Conservation (phyloP, 345 rosid genomes). For the Syzygium jambos region DNA sequence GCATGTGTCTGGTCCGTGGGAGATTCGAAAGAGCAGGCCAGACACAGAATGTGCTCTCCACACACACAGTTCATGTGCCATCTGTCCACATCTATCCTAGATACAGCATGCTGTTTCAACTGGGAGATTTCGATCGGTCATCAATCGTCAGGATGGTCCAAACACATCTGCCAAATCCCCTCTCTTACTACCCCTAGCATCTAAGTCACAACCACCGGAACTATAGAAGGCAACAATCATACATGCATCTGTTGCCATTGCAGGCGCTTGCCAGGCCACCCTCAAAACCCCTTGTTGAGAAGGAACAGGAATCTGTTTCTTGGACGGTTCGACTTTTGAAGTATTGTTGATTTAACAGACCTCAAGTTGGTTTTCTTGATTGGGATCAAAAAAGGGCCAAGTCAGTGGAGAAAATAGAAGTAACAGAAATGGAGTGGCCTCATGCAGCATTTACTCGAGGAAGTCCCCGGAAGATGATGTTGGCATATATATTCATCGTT, state of each 20-base stretch:
- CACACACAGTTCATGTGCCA: background rate
- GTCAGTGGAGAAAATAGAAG: background rate
- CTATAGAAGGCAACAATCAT: background rate
- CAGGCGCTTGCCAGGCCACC: background rate
- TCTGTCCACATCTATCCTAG: background rate
- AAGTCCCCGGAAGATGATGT: background rate
- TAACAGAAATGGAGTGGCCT: background rate
- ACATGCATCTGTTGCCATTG: background rate
- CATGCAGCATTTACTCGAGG: background rate
- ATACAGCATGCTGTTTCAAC: background rate
- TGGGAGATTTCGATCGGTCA: background rate
- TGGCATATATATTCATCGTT: background rate
- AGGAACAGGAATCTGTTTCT: background rate
- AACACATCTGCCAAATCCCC: background rate
- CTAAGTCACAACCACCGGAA: background rate
- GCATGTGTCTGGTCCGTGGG: background rate
- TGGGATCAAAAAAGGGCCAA: background rate
- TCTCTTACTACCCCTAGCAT: background rate
- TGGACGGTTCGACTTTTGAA: background rate
- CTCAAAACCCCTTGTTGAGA: background rate
- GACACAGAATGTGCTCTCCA: background rate
- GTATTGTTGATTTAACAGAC: background rate
- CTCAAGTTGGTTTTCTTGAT: background rate
- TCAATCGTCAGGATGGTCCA: background rate
- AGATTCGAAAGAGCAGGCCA: background rate